A percentile compares a stretch with the other conserved stretches of the same genome.
Evolutionary conservation across 192 early-diverging fungal species (phyloP).

Genomic region (Backusella macrospora): DNA sequence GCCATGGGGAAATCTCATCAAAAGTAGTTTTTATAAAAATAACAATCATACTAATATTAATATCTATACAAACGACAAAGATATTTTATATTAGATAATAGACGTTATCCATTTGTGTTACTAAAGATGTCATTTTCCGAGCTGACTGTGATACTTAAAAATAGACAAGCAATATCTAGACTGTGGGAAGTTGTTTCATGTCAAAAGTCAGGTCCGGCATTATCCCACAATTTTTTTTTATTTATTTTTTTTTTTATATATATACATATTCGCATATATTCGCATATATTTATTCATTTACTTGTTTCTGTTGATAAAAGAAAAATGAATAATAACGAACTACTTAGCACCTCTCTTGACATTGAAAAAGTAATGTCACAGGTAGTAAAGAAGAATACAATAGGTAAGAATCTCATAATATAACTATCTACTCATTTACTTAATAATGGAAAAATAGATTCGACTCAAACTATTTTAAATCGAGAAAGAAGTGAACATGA

Average conservation of each 20-base stretch:
- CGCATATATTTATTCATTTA: too few species aligned
- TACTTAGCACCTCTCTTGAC: not conserved
- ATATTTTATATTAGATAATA: too few species aligned
- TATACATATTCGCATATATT: not conserved
- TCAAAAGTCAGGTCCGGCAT: not conserved
- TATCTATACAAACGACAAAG: too few species aligned
- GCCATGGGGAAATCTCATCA: too few species aligned
- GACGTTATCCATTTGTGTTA: not conserved
- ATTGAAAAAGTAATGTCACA: not conserved
- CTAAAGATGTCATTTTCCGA: not conserved
- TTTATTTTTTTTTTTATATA: not conserved
- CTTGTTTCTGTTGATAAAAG: not conserved
- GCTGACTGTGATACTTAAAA: not conserved
- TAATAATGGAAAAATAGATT: not conserved
- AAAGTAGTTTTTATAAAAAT: too few species aligned
- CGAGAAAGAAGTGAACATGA: not conserved
- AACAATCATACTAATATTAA: too few species aligned
- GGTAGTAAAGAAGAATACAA: not conserved
- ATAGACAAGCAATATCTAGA: not conserved
- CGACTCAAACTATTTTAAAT: not conserved
- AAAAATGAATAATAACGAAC: not conserved
- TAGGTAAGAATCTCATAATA: not conserved
- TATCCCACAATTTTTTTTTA: not conserved
- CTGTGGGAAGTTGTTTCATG: conserved; percentile 10
- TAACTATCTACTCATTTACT: not conserved